phyloP scores from a whole-genome alignment of 352 stramenopile genomes.

The Aphanomyces stellatus region DNA sequence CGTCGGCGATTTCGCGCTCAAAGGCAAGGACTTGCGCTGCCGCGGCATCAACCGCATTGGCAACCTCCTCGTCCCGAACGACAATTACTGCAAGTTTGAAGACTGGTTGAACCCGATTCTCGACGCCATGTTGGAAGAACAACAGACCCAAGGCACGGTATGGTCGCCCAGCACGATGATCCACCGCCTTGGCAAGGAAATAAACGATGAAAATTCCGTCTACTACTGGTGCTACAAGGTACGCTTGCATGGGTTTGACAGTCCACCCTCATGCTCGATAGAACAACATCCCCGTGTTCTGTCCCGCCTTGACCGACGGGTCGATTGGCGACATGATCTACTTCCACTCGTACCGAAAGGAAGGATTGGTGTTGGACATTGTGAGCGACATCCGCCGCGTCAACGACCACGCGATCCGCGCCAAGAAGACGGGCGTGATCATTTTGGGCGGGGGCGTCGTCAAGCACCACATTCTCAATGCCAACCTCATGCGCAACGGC shows the following conservation, averaged over 20 bases:
- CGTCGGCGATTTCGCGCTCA: slow-evolving; percentile 97
- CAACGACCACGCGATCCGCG: slow-evolving; percentile 96
- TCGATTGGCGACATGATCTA: slow-evolving; percentile 99
- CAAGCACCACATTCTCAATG: slow-evolving; percentile 99
- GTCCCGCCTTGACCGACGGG: slow-evolving; percentile 97
- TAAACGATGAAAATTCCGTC: slow-evolving; percentile 96
- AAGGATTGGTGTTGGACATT: slow-evolving; percentile 97
- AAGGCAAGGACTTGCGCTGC: slow-evolving; percentile 85
- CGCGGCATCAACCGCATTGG: slow-evolving; percentile 99
- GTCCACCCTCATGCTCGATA: background rate
- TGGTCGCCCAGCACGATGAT: slow-evolving; percentile 99
- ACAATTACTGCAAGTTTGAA: slow-evolving; percentile 99
- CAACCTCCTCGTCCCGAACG: slow-evolving; percentile 99
- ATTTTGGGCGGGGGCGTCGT: slow-evolving; percentile 97
- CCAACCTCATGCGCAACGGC: slow-evolving; percentile 99
- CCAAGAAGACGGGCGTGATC: slow-evolving; percentile 94
- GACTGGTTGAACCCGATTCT: slow-evolving; percentile 96
- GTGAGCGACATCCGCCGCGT: slow-evolving; percentile 95
- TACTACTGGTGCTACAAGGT: slow-evolving; percentile 98
- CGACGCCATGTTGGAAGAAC: slow-evolving; percentile 96
- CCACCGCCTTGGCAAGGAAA: slow-evolving; percentile 92
- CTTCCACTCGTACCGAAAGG: slow-evolving; percentile 99
- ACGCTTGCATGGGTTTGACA: background rate
- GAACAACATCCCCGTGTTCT: slow-evolving; percentile 99
- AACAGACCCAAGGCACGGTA: slow-evolving; percentile 83